A percentile compares a stretch with the other conserved stretches of the same genome.
Conservation (phyloP, 441 rosid genomes). For the Euphorbia celastroides region DNA sequence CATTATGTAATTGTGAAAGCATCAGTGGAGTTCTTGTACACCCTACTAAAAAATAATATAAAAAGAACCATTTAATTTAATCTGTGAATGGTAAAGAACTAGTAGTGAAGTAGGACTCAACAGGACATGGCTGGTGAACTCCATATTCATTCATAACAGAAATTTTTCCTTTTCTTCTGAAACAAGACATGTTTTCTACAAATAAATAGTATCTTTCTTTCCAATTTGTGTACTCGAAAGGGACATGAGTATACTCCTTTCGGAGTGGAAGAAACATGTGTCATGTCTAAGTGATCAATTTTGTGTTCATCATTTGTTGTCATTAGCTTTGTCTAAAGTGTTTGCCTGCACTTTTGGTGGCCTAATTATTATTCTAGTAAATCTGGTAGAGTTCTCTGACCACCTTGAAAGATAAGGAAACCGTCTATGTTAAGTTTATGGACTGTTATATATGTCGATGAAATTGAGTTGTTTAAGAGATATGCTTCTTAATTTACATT, state of each 20-base stretch:
- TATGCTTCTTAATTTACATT: too few species aligned
- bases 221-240: too few species aligned
- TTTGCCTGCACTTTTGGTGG: not conserved
- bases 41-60: too few species aligned
- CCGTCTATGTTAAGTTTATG: not conserved
- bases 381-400: not conserved
- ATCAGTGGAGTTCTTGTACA: too few species aligned
- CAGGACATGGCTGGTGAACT: not conserved
- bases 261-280: too few species aligned
- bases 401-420: not conserved
- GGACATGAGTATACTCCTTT: too few species aligned
- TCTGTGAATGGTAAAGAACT: not conserved
- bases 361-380: too few species aligned
- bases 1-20: too few species aligned
- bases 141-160: not conserved
- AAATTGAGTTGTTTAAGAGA: not conserved
- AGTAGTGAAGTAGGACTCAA: not conserved
- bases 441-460: not conserved
- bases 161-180: too few species aligned
- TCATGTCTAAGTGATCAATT: not conserved
- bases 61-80: too few species aligned
- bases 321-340: too few species aligned
- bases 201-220: not conserved
- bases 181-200: not conserved
- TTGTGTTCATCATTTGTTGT: not conserved